Percentiles rank a stretch among this genome's conserved stretches.
Evolutionary conservation across 2,329 filamentous ascomycete species (phyloP).

Genomic region (Lasiodiplodia citricola): DNA sequence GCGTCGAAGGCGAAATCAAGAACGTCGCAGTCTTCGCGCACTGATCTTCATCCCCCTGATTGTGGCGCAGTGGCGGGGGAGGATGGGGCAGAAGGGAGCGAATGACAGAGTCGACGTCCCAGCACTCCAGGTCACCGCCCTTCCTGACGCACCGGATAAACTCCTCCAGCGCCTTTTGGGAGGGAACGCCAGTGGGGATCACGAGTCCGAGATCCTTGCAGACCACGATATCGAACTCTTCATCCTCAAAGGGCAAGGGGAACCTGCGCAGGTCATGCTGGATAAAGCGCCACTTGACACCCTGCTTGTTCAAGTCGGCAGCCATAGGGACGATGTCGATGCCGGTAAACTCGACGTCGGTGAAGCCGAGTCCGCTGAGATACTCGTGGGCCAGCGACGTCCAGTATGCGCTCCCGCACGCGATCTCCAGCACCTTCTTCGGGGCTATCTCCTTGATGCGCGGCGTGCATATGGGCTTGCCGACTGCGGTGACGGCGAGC

Average conservation of each 20-base stretch:
- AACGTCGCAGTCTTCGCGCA: slow-evolving; percentile 79
- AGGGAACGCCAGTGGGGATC: slow-evolving; percentile 61
- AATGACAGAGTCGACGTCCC: slow-evolving; percentile 86
- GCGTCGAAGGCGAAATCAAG: slow-evolving; percentile 79
- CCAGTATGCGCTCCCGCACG: slow-evolving; percentile 89
- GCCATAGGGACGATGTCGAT: slow-evolving; percentile 80
- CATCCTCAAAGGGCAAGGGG: slow-evolving; percentile 78
- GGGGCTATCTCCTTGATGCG: slow-evolving; percentile 71
- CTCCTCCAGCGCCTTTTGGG: slow-evolving; percentile 69
- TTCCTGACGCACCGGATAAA: slow-evolving; percentile 76
- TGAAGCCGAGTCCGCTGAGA: slow-evolving; percentile 71
- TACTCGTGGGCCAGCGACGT: slow-evolving; percentile 84
- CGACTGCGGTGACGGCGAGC: slow-evolving; percentile 80
- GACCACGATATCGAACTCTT: slow-evolving; percentile 86
- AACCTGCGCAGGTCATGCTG: slow-evolving; percentile 80
- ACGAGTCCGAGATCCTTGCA: slow-evolving; percentile 80
- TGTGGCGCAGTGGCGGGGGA: slow-evolving; percentile 61
- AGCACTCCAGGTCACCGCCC: slow-evolving; percentile 82
- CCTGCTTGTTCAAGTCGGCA: slow-evolving; percentile 67
- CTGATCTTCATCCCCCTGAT: slow-evolving; percentile 66
- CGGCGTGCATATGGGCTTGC: slow-evolving; percentile 77
- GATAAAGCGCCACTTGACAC: slow-evolving; percentile 87
- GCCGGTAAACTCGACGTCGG: slow-evolving; percentile 77
- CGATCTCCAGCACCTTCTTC: slow-evolving; percentile 79
- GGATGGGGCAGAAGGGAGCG: slow-evolving; percentile 83